phyloP scores from a whole-genome alignment of 768 basidiomycete genomes.

The Phylloporus rhodoxanthus region DNA sequence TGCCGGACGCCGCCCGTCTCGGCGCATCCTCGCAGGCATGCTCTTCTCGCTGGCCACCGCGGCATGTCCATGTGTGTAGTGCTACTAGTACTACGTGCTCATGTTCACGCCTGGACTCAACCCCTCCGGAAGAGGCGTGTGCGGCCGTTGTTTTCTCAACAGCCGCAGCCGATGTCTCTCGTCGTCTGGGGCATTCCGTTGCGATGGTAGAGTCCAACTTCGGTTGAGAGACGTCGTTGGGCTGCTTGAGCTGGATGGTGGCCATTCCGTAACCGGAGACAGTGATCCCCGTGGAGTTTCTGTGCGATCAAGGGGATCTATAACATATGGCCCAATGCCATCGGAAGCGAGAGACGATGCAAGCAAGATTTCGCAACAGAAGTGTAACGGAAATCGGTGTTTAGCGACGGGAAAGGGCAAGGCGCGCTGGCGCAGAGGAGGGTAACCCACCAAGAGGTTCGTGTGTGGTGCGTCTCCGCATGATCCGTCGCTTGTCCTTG shows the following conservation, averaged over 20 bases:
- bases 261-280: slow-evolving; percentile 45
- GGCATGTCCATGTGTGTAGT: neutral
- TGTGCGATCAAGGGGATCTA: slow-evolving; percentile 17
- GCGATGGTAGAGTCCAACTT: slow-evolving; percentile 58
- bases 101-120: slow-evolving; percentile 19
- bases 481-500: slow-evolving; percentile 38
- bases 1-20: too few relatives aligned
- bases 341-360: slow-evolving; percentile 1
- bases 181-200: slow-evolving; percentile 26
- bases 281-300: slow-evolving; percentile 31
- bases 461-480: slow-evolving; percentile 53
- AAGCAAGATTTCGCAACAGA: neutral
- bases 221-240: slow-evolving; percentile 38
- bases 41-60: neutral
- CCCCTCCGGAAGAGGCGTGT: slow-evolving; percentile 26
- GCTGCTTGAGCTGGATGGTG: slow-evolving; percentile 27
- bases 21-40: neutral
- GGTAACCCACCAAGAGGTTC: slow-evolving; percentile 35
- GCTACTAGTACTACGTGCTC: slow-evolving; percentile 18
- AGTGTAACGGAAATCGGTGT: slow-evolving; percentile 11
- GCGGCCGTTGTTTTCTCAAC: slow-evolving; percentile 49
- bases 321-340: slow-evolving; percentile 5
- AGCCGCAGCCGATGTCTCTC: slow-evolving; percentile 36
- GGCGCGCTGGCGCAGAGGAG: slow-evolving; percentile 29
- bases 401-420: slow-evolving; percentile 27